Conservation (phyloP, 2,329 filamentous ascomycete genomes). For the Sporothrix mexicana region DNA sequence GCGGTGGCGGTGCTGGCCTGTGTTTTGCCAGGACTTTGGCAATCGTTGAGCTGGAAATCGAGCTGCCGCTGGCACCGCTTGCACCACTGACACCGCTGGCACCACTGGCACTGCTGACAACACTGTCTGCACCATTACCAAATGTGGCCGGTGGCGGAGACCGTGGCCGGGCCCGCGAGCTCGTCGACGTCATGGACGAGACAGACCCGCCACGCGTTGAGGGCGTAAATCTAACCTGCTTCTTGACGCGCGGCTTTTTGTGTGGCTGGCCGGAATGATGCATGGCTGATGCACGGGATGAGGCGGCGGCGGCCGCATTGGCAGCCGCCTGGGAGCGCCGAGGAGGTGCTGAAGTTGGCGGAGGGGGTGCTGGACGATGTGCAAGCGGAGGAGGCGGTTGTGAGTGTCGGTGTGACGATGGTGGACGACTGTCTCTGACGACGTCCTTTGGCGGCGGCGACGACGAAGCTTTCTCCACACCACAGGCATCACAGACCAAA, state of each 20-base stretch:
- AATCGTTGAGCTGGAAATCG: not conserved
- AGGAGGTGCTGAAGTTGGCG: not conserved
- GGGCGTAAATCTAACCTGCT: constrained; percentile 34
- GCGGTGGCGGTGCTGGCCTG: not conserved
- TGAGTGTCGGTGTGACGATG: not conserved
- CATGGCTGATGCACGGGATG: constrained; percentile 13
- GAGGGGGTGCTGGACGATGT: constrained; percentile 22
- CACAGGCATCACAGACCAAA: constrained; percentile 64
- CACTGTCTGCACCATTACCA: not conserved
- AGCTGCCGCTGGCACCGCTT: constrained; percentile 22
- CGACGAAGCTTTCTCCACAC: constrained; percentile 46
- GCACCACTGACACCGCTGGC: not conserved
- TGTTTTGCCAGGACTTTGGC: not conserved
- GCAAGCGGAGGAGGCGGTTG: not conserved
- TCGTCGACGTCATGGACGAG: constrained; percentile 25
- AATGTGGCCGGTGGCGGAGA: not conserved
- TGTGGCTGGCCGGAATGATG: not conserved
- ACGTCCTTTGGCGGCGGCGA: not conserved
- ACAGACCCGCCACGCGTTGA: constrained; percentile 33
- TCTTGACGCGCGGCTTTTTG: constrained; percentile 14
- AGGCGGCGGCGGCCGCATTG: constrained; percentile 8
- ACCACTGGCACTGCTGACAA: constrained; percentile 3
- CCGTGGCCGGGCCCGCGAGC: not conserved
- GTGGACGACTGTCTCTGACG: not conserved
- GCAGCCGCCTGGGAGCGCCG: not conserved